Conservation (phyloP, 139 green algal genomes). For the Monoraphidium neglectum region DNA sequence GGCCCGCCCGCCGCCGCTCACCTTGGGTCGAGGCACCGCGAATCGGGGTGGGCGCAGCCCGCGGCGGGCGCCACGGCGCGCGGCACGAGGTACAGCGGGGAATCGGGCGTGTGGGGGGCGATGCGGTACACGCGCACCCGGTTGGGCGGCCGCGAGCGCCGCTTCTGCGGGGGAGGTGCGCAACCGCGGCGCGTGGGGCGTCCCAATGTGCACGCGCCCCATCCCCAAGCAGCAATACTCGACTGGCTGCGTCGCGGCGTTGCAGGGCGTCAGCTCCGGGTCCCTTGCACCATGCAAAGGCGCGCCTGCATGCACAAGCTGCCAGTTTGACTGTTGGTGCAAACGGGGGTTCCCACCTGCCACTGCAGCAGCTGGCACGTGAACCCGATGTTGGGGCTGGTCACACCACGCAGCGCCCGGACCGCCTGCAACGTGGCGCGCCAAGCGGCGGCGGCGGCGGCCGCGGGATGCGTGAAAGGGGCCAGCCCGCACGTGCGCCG, state of each 20-base stretch:
- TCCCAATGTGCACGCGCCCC: no score
- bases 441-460: no score
- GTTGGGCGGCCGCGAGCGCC: slow-evolving; percentile 15
- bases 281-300: no score
- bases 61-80: slow-evolving; percentile 25
- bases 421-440: no score
- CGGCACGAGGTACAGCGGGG: slow-evolving; percentile 57
- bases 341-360: no score
- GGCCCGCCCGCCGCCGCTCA: no score
- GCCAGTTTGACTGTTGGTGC: no score
- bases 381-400: slow-evolving; percentile 95
- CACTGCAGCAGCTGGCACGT: slow-evolving; percentile 87
- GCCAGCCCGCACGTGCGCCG: not conserved
- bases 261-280: no score
- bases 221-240: no score
- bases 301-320: no score
- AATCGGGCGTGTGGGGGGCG: slow-evolving; percentile 67
- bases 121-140: slow-evolving; percentile 71
- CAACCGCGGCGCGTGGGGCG: no score
- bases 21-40: not conserved
- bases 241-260: no score
- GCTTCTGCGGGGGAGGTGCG: slow-evolving; percentile 13
- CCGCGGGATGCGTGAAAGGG: not conserved
- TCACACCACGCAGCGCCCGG: slow-evolving; percentile 79
- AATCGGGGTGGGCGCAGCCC: slow-evolving; percentile 15